phyloP scores from a whole-genome alignment of 768 basidiomycete species.

The Lentinula raphanica region DNA sequence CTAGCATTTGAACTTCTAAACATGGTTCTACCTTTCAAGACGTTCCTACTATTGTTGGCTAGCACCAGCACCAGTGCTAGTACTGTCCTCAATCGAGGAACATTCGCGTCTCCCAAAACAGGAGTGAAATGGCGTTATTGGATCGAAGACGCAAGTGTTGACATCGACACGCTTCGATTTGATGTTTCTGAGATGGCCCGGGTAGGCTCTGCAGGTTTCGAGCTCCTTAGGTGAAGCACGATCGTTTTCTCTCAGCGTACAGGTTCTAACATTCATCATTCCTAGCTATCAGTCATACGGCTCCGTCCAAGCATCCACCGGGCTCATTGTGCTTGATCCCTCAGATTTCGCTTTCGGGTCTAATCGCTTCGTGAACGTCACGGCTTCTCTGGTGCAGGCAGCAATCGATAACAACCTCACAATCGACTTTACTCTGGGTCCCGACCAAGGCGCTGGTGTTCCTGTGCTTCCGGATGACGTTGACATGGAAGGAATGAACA shows the following conservation, averaged over 20 bases:
- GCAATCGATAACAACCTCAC: slow-evolving; percentile 12
- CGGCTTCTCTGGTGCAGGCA: slow-evolving; percentile 8
- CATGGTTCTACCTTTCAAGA: neutral
- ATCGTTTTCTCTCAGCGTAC: too few species aligned
- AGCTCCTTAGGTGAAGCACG: slow-evolving; percentile 7
- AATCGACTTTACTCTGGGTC: slow-evolving; percentile 13
- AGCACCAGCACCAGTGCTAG: neutral
- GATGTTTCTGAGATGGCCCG: slow-evolving; percentile 11
- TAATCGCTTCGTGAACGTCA: slow-evolving; percentile 10
- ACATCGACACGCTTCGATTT: slow-evolving; percentile 6
- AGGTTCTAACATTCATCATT: neutral
- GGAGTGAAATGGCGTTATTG: slow-evolving; percentile 10
- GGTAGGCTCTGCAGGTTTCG: slow-evolving; percentile 12
- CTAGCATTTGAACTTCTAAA: neutral
- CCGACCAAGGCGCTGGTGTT: slow-evolving; percentile 13
- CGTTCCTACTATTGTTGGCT: neutral
- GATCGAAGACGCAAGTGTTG: slow-evolving; percentile 11
- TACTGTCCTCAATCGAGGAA: neutral
- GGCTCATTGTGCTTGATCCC: slow-evolving; percentile 12
- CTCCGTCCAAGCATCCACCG: neutral
- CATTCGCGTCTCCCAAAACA: neutral
- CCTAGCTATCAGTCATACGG: slow-evolving; percentile 4
- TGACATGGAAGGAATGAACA: slow-evolving; percentile 15
- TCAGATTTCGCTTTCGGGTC: slow-evolving; percentile 15
- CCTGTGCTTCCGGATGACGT: slow-evolving; percentile 12